A percentile compares a stretch with the other conserved stretches of the same genome.
phyloP scores from a whole-genome alignment of 75 land plant genomes.

The Azolla pinnata region DNA sequence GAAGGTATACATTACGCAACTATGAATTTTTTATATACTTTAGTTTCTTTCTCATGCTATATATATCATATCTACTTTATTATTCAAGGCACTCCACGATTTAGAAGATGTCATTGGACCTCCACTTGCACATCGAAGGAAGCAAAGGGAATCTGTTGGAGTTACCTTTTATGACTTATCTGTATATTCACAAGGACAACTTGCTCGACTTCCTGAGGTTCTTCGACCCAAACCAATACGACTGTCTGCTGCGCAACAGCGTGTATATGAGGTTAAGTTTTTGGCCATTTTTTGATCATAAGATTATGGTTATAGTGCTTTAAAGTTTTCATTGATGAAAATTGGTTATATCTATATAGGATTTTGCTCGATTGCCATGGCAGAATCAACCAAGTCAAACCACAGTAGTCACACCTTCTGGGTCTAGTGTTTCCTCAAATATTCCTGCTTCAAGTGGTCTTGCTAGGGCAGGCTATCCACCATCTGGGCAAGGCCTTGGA shows the following conservation, averaged over 20 bases:
- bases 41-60: not conserved
- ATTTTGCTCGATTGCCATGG: slow-evolving; percentile 75
- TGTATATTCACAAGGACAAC: slow-evolving; percentile 53
- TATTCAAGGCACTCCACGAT: slow-evolving; percentile 61
- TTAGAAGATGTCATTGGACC: slow-evolving; percentile 76
- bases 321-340: too few relatives aligned
- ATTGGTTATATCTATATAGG: too few relatives aligned
- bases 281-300: too few relatives aligned
- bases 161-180: slow-evolving; percentile 51
- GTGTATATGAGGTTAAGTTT: slow-evolving; percentile 77
- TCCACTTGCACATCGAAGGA: slow-evolving; percentile 49
- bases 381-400: slow-evolving; percentile 65
- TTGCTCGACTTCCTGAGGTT: slow-evolving; percentile 73
- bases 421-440: slow-evolving; percentile 28
- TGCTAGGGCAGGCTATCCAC: slow-evolving; percentile 26
- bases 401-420: slow-evolving; percentile 25
- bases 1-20: slow-evolving; percentile 57
- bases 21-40: not conserved
- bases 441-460: slow-evolving; percentile 20
- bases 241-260: slow-evolving; percentile 64
- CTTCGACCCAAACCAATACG: slow-evolving; percentile 90
- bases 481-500: slow-evolving; percentile 18
- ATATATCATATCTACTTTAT: not conserved
- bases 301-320: not conserved
- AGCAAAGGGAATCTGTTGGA: slow-evolving; percentile 52